Base-by-base conservation (phyloP, 495 filamentous ascomycete genomes). In the Talaromyces proteolyticus region DNA sequence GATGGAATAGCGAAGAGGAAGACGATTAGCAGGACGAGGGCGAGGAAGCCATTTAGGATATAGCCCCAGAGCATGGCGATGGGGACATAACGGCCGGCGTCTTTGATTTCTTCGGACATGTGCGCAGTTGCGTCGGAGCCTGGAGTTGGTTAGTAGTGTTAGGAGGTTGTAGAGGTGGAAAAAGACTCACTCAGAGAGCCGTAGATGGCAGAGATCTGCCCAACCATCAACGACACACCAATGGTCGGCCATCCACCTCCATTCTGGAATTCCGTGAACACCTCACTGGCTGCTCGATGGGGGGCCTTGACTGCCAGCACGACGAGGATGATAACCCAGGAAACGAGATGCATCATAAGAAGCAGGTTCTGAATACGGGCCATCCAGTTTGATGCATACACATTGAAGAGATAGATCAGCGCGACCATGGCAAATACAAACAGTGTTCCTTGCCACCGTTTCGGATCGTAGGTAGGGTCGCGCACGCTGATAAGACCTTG, bases 101-200 rank as follows among this genome's bases (percentile, higher is more conserved):
- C 70, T 39, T 63, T 63, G 25, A 78, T 62, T 58, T 80, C 76
- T 57, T 80, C 72, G 34, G 69, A 67, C 64, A 69, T 69, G 42
- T 69, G 66, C 4, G 66, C 66, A 6, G 54, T 57, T 17, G 52
- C 64, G 49, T 69, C 64, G 5, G 66, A 69, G 37, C 64, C 64
- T 67, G 16, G n/a, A 17, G 21, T 22, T 6, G 42, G n/a, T 44
- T n/a, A 44, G 3, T 42, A n/a, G 26, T 53, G n/a, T n/a, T n/a
- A n/a, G n/a, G n/a, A n/a, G n/a, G n/a, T n/a, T n/a, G n/a, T n/a
- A n/a, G n/a, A n/a, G n/a, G n/a, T n/a, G n/a, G n/a, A n/a, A n/a
- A n/a, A 24, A 39, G 16, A 55, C 54, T 1, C 49, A 57, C 65
- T 65, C 7, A 68, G 46, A 11, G 59, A 67, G 22, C 60, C 62